Evolutionary conservation across 352 stramenopile species (phyloP).

Genomic region (Phytophthora hybrid): DNA sequence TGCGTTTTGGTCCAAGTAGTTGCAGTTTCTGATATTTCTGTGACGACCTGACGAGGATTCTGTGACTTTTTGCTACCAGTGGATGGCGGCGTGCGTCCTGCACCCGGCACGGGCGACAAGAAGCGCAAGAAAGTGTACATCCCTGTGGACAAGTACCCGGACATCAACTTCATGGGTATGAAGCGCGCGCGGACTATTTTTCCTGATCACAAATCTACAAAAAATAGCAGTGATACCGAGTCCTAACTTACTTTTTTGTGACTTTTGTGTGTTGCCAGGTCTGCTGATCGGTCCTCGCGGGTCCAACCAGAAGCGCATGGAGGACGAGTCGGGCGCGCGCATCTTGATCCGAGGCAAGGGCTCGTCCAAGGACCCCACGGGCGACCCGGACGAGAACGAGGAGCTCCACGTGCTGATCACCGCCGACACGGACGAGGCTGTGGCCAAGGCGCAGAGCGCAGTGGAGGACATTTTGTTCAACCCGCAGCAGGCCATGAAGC

Average conservation of each 20-base stretch:
- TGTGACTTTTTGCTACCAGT: constrained; percentile 24
- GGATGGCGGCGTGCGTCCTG: constrained; percentile 49
- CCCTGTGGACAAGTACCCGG: constrained; percentile 90
- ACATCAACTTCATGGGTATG: constrained; percentile 95
- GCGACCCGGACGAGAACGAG: constrained; percentile 87
- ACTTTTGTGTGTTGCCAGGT: constrained; percentile 7
- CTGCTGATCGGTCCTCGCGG: constrained; percentile 91
- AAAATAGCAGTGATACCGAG: too few species aligned
- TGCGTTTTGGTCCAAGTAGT: constrained; percentile 31
- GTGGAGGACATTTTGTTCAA: constrained; percentile 94
- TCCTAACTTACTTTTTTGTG: neutral
- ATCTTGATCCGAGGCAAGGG: constrained; percentile 93
- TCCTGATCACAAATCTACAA: too few species aligned
- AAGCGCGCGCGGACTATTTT: neutral
- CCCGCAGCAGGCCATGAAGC: constrained; percentile 88
- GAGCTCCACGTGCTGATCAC: constrained; percentile 92
- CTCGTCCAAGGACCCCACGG: constrained; percentile 85
- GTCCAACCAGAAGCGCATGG: constrained; percentile 94
- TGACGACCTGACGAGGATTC: neutral
- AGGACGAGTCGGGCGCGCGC: constrained; percentile 90
- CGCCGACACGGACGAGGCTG: constrained; percentile 89
- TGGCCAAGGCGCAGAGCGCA: constrained; percentile 86
- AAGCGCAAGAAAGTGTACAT: constrained; percentile 94
- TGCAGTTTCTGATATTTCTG: constrained; percentile 23
- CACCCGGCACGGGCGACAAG: constrained; percentile 58